Percentiles rank a stretch among this genome's conserved stretches.
Conservation (phyloP, 2,329 filamentous ascomycete species). For the Calonectria hongkongensis region DNA sequence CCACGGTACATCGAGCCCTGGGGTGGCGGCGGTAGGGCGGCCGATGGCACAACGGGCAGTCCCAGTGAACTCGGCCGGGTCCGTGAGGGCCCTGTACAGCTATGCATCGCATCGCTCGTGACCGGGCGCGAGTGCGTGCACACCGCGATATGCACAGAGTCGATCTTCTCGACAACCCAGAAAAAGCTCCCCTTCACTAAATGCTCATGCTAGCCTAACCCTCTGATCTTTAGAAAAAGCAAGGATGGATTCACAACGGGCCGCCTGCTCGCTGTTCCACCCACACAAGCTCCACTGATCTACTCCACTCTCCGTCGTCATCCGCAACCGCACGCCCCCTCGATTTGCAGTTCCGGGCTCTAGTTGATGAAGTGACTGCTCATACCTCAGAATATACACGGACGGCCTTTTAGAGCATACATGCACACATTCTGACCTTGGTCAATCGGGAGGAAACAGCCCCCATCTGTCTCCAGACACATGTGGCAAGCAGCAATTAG, state of each 20-base stretch:
- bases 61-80: constrained; percentile 2
- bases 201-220: constrained; percentile 1
- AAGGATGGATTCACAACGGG: constrained; percentile 39
- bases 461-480: not conserved
- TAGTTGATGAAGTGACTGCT: constrained; percentile 5
- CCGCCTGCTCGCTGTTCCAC: constrained; percentile 25
- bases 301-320: constrained; percentile 45
- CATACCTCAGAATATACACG: not conserved
- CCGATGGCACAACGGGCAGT: constrained; percentile 3
- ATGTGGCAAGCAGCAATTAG: not conserved
- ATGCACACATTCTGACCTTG: not conserved
- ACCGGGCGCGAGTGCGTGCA: not conserved
- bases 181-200: constrained; percentile 5
- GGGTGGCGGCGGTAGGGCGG: constrained; percentile 27
- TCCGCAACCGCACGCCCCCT: constrained; percentile 23
- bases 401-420: constrained; percentile 3
- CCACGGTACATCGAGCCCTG: constrained; percentile 28
- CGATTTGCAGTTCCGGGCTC: not conserved
- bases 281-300: constrained; percentile 39
- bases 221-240: constrained; percentile 8
- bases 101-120: constrained; percentile 3
- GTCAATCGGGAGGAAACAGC: constrained; percentile 3
- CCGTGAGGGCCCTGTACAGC: not conserved
- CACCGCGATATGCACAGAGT: constrained; percentile 5
- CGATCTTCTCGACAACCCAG: constrained; percentile 10